Percentiles rank a stretch among this genome's conserved stretches.
These are phyloP conservation scores for Noccaea bulbosa DNA, from an alignment of 345 rosid genomes.

Conservation along the genomic window DNA sequence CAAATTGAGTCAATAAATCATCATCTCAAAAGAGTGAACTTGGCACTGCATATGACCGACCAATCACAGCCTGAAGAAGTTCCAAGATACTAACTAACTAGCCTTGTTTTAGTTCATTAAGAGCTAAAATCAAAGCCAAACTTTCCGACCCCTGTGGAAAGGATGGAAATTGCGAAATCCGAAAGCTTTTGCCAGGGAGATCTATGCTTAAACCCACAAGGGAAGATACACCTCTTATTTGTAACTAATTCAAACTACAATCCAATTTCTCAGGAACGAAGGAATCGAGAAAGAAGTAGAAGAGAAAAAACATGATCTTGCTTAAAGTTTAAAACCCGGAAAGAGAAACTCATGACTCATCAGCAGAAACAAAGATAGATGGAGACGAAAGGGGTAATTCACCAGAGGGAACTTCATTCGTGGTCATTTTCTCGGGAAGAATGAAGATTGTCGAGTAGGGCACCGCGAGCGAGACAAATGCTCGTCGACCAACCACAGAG, in stretches of 20 bases:
- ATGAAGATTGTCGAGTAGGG: conserved; percentile 14
- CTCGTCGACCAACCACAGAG: neutral
- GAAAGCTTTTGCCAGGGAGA: conserved; percentile 21
- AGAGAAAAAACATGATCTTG: neutral
- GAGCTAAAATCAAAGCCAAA: conserved; percentile 16
- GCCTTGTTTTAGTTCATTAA: neutral
- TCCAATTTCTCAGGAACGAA: neutral
- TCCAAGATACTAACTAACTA: neutral
- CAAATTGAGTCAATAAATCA: neutral
- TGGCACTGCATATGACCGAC: neutral
- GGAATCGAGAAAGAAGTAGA: neutral
- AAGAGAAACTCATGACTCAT: conserved; percentile 24
- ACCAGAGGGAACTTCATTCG: conserved; percentile 38
- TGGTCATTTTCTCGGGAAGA: conserved; percentile 30
- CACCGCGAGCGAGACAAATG: conserved; percentile 1
- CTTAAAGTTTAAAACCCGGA: neutral
- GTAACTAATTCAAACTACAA: conserved; percentile 8
- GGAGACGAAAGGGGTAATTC: neutral
- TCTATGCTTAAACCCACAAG: conserved; percentile 26
- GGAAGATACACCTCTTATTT: neutral
- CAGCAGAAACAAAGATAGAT: neutral
- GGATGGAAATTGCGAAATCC: neutral
- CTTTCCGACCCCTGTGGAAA: neutral
- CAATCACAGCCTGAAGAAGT: neutral
- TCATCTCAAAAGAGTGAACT: conserved; percentile 21